Conservation (phyloP, 208 protist species). For the Novymonas esmeraldas region DNA sequence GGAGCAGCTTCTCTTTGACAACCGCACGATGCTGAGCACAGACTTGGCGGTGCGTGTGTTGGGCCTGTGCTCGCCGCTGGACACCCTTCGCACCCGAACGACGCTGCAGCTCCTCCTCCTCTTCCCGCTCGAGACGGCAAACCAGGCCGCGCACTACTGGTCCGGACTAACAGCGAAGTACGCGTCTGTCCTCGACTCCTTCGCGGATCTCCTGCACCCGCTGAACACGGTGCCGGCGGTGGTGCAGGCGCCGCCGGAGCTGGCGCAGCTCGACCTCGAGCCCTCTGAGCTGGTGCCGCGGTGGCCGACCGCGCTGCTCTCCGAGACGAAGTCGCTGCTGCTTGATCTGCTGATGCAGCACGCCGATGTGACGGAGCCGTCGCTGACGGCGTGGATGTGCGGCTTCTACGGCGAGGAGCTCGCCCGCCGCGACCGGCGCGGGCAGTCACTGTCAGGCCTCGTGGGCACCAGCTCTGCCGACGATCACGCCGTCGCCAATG, state of each 20-base stretch:
- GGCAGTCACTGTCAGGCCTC: conserved; percentile 23
- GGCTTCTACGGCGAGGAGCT: conserved; percentile 39
- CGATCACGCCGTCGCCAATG: neutral
- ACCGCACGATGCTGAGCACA: conserved; percentile 60
- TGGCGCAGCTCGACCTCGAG: conserved; percentile 69
- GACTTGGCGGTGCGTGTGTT: conserved; percentile 62
- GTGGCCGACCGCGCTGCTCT: conserved; percentile 27
- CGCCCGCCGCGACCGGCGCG: neutral
- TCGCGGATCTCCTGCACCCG: conserved; percentile 38
- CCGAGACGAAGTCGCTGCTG: conserved; percentile 68
- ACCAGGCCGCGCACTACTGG: conserved; percentile 59
- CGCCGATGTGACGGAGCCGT: conserved; percentile 49
- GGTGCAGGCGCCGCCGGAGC: conserved; percentile 63
- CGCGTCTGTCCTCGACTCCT: conserved; percentile 41
- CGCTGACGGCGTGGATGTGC: conserved; percentile 61
- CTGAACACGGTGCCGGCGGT: conserved; percentile 21
- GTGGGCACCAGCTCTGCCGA: conserved; percentile 2
- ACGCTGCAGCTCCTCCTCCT: conserved; percentile 68
- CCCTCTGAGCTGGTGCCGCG: conserved; percentile 27
- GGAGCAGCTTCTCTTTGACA: conserved; percentile 76
- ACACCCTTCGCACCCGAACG: conserved; percentile 59
- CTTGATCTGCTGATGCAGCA: conserved; percentile 84
- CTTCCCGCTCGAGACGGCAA: conserved; percentile 55
- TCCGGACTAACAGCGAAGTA: conserved; percentile 39
- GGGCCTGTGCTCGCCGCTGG: conserved; percentile 43